A percentile compares a stretch with the other conserved stretches of the same genome.
Conservation (phyloP, 345 rosid species). For the Eutrema japonicum region DNA sequence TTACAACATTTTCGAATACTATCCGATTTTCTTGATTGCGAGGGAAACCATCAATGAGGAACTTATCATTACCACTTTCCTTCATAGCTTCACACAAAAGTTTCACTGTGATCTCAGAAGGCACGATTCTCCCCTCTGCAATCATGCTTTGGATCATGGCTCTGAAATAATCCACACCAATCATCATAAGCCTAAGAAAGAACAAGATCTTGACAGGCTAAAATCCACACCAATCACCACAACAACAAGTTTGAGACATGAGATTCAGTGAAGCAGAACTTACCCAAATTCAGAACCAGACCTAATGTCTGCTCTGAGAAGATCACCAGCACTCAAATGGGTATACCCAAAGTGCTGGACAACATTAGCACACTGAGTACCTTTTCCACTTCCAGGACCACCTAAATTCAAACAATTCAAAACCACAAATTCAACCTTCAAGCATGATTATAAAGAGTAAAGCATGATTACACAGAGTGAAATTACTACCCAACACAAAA, state of each 20-base stretch:
- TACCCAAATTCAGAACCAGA: constrained; percentile 88
- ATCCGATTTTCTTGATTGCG: constrained; percentile 80
- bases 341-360: constrained; percentile 67
- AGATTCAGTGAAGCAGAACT: constrained; percentile 22
- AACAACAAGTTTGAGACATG: constrained; percentile 5
- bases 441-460: neutral
- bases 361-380: constrained; percentile 77
- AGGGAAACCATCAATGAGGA: constrained; percentile 87
- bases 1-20: constrained; percentile 71
- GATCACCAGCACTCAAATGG: constrained; percentile 89
- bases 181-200: constrained; percentile 9
- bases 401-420: constrained; percentile 50
- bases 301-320: constrained; percentile 69
- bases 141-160: constrained; percentile 69
- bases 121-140: constrained; percentile 80
- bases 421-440: neutral
- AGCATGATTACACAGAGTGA: constrained; percentile 8
- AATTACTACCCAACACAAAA: constrained; percentile 79
- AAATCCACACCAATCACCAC: neutral
- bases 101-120: constrained; percentile 81
- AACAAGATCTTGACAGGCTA: neutral
- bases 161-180: constrained; percentile 43
- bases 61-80: constrained; percentile 61
- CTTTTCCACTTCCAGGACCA: constrained; percentile 96
- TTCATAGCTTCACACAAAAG: constrained; percentile 76